Evolutionary conservation across 768 basidiomycete species (phyloP), one percentile per base, ranked within the genome.

Genomic region (Hygrophorus pudorinus): DNA sequence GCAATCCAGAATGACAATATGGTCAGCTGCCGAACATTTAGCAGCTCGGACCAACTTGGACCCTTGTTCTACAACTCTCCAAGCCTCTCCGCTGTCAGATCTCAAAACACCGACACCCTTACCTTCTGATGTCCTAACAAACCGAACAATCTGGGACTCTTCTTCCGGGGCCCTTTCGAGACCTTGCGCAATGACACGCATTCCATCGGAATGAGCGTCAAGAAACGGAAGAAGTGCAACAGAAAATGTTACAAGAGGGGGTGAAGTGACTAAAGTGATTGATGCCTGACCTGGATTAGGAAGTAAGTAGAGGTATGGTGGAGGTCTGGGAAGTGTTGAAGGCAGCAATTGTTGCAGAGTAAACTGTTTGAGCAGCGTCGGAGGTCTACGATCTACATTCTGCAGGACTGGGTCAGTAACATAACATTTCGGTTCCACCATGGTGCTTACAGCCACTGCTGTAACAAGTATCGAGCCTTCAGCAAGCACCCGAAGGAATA

Each of bases 341-440:
- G 80, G 71, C 12, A 65, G 66, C 1, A 76, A 74, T 46, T 85
- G 79, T 36, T 85, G 77, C 14, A 91, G 62, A 2, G 75, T 79
- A 59, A 87, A 85, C 47, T 83, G 80, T 54, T 73, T 76, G 21
- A 90, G 67, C 2, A 91, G 67, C 2, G 86, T 89, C 7, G 92
- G 92, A 5, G 92, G 92, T 51, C 82, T 76, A 12, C 85, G 72
- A 56, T 94, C 91, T 51, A 96, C 78, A 61, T 94, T 90, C 91
- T 93, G 50, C 27, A 35, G 33, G 29, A 16, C 21, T 47, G 35
- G 21, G 51, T 38, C 14, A 30, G 31, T 35, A 40, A 21, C 17
- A 42, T 45, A 43, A 18, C 35, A 24, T 11, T 8, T 12, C 21
- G 27, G 36, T 41, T 5, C 49, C 32, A 38, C 28, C n/a, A 36